Percentiles rank a stretch among this genome's conserved stretches.
phyloP scores from a whole-genome alignment of 2,329 filamentous ascomycete species.

The Dactylonectria macrodidyma region DNA sequence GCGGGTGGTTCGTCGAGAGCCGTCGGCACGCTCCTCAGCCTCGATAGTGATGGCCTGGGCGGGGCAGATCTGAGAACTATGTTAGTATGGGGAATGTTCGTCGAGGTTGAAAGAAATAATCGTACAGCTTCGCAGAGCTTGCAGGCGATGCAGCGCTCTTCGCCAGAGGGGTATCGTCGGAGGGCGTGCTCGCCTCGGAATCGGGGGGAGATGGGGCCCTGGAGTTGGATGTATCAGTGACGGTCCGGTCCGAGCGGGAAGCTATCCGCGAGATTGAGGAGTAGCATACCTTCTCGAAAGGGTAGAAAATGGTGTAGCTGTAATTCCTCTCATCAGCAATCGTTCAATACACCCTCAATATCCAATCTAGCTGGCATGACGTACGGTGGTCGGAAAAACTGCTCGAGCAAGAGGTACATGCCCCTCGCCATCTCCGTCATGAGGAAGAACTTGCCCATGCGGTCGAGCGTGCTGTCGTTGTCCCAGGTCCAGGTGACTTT shows the following conservation, averaged over 20 bases:
- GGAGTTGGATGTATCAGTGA: slow-evolving; percentile 39
- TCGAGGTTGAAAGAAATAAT: slow-evolving; percentile 5
- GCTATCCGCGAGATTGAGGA: background rate
- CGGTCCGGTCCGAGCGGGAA: slow-evolving; percentile 15
- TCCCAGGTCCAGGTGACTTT: slow-evolving; percentile 86
- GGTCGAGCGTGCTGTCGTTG: slow-evolving; percentile 83
- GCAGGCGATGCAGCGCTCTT: slow-evolving; percentile 99
- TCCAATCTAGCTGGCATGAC: slow-evolving; percentile 58
- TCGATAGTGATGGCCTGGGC: slow-evolving; percentile 99
- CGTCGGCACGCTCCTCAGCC: slow-evolving; percentile 97
- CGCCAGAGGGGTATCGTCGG: slow-evolving; percentile 94
- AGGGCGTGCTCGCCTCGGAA: slow-evolving; percentile 99
- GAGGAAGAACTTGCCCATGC: slow-evolving; percentile 93
- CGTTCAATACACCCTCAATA: background rate
- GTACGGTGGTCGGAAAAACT: slow-evolving; percentile 98
- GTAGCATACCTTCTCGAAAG: slow-evolving; percentile 86
- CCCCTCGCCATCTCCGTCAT: slow-evolving; percentile 95
- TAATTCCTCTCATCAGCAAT: slow-evolving; percentile 33
- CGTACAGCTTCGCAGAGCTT: slow-evolving; percentile 94
- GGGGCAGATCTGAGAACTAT: slow-evolving; percentile 79
- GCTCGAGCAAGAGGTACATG: slow-evolving; percentile 98
- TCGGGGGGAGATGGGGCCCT: slow-evolving; percentile 95
- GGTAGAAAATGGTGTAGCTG: slow-evolving; percentile 98
- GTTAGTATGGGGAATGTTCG: slow-evolving; percentile 26
- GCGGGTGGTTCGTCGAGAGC: slow-evolving; percentile 92